Evolutionary conservation across 768 basidiomycete species (phyloP), one percentile per base, ranked within the genome.

Genomic region (Hydnomerulius pinastri): DNA sequence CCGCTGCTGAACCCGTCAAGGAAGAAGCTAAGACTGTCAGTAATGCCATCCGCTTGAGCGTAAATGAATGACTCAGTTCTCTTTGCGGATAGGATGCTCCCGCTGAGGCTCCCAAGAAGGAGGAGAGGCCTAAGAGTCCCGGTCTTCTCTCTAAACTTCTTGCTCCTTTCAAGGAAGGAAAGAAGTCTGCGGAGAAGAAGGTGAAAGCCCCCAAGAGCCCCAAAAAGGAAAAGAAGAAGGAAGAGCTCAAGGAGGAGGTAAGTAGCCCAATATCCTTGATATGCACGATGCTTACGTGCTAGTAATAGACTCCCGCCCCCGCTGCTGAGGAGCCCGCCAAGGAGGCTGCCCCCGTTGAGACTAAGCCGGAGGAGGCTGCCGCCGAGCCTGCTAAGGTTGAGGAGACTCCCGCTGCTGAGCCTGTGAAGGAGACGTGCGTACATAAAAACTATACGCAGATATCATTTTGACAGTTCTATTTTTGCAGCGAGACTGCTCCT

Each of bases 171-270:
- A 90, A 89, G 75, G 68, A 69, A 36, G 62, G 66, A 44, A 76
- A 73, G 69, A 67, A 65, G 54, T 78, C 76, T 67, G 74, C 70
- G 48, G 82, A 85, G 58, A 89, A 78, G 72, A 76, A 70, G 56
- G 77, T 78, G 68, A 78, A 72, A 56, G 77, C 75, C 62, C 79
- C 85, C 65, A 90, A 81, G 82, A 86, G 82, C 69, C 83, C 85
- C 29, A 89, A 87, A 79, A 87, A 87, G 73, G 82, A 85, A 67
- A 87, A 88, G 76, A 88, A 87, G 78, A 86, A 87, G 74, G 83
- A 86, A 59, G 84, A 85, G 64, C 66, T 54, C 35, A 56, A 56
- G 43, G 54, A 69, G 11, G 82, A 82, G 74, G 83, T 81, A 51
- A 48, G 71, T 64, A n/a, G 38, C 36, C 21, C 38, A 7, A 39